Evolutionary conservation across 176 grass and related monocot genomes (phyloP).

Genomic region (Ensete glaucum): DNA sequence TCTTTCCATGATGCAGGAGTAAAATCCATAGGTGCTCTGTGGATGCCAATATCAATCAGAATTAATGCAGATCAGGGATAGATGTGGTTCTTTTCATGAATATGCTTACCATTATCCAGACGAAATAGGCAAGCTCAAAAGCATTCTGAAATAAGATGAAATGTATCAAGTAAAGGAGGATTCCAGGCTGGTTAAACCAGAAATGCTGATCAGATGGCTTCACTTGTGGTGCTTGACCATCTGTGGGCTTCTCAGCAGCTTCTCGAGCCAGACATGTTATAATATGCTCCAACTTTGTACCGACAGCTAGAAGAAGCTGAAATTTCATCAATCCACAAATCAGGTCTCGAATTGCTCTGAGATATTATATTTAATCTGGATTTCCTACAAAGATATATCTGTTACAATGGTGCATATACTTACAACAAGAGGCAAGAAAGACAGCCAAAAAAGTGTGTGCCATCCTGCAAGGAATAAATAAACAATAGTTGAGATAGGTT

Average conservation of each 20-base stretch:
- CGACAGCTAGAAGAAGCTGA: constrained; percentile 74
- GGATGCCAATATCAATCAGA: neutral
- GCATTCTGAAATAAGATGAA: constrained; percentile 98
- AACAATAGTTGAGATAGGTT: neutral
- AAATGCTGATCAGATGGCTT: constrained; percentile 69
- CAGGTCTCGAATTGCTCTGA: neutral
- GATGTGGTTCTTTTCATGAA: neutral
- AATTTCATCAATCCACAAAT: constrained; percentile 14
- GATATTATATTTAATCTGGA: too few relatives aligned
- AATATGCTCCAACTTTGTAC: constrained; percentile 78
- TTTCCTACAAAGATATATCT: constrained; percentile 1
- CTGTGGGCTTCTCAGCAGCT: constrained; percentile 12
- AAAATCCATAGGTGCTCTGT: constrained; percentile 58
- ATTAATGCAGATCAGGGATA: neutral
- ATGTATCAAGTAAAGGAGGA: constrained; percentile 71
- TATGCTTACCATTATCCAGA: constrained; percentile 57
- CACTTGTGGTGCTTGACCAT: constrained; percentile 19
- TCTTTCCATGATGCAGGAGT: constrained; percentile 73
- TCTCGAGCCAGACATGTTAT: constrained; percentile 72
- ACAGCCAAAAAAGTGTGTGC: constrained; percentile 93
- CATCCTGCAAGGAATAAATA: constrained; percentile 62
- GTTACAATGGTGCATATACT: constrained; percentile 29
- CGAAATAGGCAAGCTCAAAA: constrained; percentile 86
- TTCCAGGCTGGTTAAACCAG: constrained; percentile 54
- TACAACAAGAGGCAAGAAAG: constrained; percentile 90